Conservation (phyloP, 2,329 filamentous ascomycete genomes). For the Venturiaceae sp. region DNA sequence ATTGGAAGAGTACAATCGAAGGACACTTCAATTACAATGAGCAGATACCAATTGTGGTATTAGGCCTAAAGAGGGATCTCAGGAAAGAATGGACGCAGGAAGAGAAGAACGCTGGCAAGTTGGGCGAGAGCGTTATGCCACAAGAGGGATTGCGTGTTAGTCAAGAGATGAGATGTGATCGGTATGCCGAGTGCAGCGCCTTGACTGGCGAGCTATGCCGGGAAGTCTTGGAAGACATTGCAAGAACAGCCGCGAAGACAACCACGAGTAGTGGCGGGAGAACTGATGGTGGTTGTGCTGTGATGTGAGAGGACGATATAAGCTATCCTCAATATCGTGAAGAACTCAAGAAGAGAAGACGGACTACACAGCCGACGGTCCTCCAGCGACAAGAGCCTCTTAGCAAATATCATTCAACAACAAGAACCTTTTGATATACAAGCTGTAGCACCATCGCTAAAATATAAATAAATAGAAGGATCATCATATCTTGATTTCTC, state of each 20-base stretch:
- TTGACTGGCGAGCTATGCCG: conserved; percentile 49
- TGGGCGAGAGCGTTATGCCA: conserved; percentile 36
- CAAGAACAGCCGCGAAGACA: conserved; percentile 47
- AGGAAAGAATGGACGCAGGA: conserved; percentile 31
- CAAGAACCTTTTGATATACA: no score
- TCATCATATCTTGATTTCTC: no score
- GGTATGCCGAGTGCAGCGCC: conserved; percentile 54
- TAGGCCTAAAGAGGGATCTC: conserved; percentile 50
- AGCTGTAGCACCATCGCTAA: no score
- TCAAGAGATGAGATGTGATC: conserved; percentile 50
- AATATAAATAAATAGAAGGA: no score
- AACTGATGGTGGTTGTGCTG: conserved; percentile 13
- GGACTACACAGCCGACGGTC: no score
- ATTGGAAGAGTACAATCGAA: conserved; percentile 35
- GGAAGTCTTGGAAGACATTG: conserved; percentile 52
- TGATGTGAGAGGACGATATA: neutral
- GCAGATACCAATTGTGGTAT: conserved; percentile 45
- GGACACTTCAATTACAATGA: conserved; percentile 43
- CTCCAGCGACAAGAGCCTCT: no score
- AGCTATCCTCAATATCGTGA: no score
- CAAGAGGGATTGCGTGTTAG: conserved; percentile 40
- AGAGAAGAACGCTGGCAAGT: conserved; percentile 16
- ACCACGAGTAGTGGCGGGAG: conserved; percentile 45
- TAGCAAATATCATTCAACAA: no score
- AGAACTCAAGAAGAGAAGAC: no score